phyloP scores from a whole-genome alignment of 1,139 yeast species.

The Lodderomyces parapsilosis region DNA sequence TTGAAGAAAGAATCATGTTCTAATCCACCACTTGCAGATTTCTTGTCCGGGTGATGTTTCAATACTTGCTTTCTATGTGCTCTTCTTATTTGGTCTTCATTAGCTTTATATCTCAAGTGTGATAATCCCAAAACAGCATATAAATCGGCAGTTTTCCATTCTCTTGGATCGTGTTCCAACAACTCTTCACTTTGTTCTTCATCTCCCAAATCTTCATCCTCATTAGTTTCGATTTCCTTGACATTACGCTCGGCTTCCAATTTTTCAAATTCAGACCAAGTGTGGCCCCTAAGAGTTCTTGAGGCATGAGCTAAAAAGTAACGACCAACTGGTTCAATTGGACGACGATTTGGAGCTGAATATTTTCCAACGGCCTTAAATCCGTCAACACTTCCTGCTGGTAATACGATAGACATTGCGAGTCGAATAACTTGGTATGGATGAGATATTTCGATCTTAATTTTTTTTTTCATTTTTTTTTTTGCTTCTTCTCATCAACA shows the following conservation, averaged over 20 bases:
- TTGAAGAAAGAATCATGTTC: constrained; percentile 98
- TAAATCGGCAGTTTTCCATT: constrained; percentile 96
- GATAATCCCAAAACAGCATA: constrained; percentile 95
- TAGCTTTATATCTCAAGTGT: constrained; percentile 87
- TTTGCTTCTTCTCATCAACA: too few relatives aligned
- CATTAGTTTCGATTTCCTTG: constrained; percentile 63
- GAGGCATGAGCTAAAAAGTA: constrained; percentile 95
- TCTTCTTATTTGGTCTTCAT: constrained; percentile 89
- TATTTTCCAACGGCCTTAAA: constrained; percentile 53
- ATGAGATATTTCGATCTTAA: too few relatives aligned
- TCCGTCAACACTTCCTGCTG: constrained; percentile 46
- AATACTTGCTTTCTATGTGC: constrained; percentile 97
- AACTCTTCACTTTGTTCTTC: constrained; percentile 81
- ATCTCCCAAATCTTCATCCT: constrained; percentile 71
- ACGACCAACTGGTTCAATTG: constrained; percentile 96
- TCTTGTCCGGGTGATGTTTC: constrained; percentile 98
- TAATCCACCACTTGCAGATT: constrained; percentile 79
- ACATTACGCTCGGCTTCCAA: constrained; percentile 91
- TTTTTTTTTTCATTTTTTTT: constrained; percentile 13
- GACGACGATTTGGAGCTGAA: constrained; percentile 74
- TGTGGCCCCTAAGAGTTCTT: constrained; percentile 93
- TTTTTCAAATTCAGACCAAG: constrained; percentile 97
- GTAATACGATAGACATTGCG: constrained; percentile 36
- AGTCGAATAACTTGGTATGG: too few relatives aligned
- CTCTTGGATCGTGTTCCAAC: constrained; percentile 90